Conservation (phyloP, 1,139 yeast genomes). For the Pichia sp. region DNA sequence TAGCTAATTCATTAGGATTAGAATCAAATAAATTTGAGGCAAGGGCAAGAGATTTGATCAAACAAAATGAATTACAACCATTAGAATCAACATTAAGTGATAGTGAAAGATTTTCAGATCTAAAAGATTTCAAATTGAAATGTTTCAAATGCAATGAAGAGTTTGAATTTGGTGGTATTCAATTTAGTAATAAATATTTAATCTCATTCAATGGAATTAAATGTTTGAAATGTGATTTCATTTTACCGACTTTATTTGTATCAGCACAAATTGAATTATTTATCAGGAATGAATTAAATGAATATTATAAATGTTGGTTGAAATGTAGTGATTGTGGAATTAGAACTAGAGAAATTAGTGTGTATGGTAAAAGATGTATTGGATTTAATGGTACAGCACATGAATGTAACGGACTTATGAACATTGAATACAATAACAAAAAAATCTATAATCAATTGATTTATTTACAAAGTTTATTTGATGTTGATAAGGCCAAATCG, state of each 20-base stretch:
- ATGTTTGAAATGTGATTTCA: constrained; percentile 54
- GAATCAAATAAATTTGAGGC: constrained; percentile 60
- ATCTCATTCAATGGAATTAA: constrained; percentile 63
- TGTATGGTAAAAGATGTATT: constrained; percentile 82
- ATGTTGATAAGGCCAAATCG: constrained; percentile 68
- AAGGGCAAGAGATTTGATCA: constrained; percentile 32
- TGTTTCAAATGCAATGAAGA: constrained; percentile 55
- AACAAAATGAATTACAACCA: constrained; percentile 51
- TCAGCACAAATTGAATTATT: constrained; percentile 67
- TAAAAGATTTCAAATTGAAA: constrained; percentile 45
- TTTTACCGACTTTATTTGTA: constrained; percentile 46
- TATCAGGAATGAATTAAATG: constrained; percentile 61
- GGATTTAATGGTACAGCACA: constrained; percentile 53
- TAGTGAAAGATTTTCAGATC: constrained; percentile 68
- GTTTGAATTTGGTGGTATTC: constrained; percentile 71
- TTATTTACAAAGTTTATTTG: constrained; percentile 73
- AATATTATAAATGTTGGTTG: constrained; percentile 82
- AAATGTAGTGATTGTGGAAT: constrained; percentile 85
- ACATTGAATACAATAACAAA: constrained; percentile 69
- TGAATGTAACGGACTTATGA: constrained; percentile 82
- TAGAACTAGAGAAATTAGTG: constrained; percentile 78
- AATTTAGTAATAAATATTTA: constrained; percentile 50
- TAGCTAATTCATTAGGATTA: constrained; percentile 72
- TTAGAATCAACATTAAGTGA: constrained; percentile 79
- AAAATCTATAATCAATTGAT: constrained; percentile 80